Conservation (phyloP, 805 yeast genomes). For the Cyberlindnera euphorbiiphila region DNA sequence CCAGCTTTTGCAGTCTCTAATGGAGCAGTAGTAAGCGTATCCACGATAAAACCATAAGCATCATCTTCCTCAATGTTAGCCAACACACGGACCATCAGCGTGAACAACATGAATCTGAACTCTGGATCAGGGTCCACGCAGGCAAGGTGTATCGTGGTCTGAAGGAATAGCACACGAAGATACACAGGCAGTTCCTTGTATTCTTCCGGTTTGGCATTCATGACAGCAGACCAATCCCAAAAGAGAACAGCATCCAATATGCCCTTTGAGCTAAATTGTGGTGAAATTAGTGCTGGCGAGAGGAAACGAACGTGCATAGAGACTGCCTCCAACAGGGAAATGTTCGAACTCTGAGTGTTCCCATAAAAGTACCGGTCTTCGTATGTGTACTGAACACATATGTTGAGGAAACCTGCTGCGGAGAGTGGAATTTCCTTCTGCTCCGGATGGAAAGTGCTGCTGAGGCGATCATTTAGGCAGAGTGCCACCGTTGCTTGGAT, state of each 20-base stretch:
- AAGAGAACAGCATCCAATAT: constrained; percentile 30
- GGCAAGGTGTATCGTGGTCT: constrained; percentile 36
- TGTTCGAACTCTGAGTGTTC: constrained; percentile 6
- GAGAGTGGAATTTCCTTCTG: constrained; percentile 30
- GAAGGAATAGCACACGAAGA: constrained; percentile 37
- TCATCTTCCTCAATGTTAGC: constrained; percentile 52
- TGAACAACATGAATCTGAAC: constrained; percentile 43
- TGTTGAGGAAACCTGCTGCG: constrained; percentile 31
- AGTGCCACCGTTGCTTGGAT: constrained; percentile 30
- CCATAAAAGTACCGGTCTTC: constrained; percentile 9
- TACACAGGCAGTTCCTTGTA: constrained; percentile 29
- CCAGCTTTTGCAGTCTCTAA: constrained; percentile 56
- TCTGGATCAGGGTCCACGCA: constrained; percentile 36
- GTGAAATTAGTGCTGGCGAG: constrained; percentile 36
- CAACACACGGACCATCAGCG: constrained; percentile 61
- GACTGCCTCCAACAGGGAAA: constrained; percentile 31
- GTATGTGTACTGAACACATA: constrained; percentile 25
- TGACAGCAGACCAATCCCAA: constrained; percentile 37
- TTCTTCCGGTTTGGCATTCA: constrained; percentile 20
- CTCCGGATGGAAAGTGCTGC: constrained; percentile 27
- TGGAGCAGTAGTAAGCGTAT: constrained; percentile 65
- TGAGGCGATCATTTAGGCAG: constrained; percentile 33
- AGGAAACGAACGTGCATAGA: constrained; percentile 38
- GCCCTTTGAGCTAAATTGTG: constrained; percentile 22
- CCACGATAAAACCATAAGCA: constrained; percentile 57